phyloP scores from a whole-genome alignment of 2,329 filamentous ascomycete genomes.

The Trichoderma harzianum region DNA sequence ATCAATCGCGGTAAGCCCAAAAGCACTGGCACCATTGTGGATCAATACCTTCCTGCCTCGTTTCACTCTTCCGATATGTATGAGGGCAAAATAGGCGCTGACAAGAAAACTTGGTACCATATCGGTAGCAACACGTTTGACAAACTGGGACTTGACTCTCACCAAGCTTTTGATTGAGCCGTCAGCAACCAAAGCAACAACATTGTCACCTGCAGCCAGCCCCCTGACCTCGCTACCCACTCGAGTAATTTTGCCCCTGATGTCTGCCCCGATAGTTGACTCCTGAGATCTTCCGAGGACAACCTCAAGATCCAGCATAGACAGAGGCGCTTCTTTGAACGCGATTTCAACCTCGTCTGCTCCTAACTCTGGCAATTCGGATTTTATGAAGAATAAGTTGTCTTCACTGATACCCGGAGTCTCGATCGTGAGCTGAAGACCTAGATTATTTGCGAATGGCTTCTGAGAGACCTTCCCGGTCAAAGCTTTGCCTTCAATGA shows the following conservation, averaged over 20 bases:
- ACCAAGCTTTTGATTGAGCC: conserved; percentile 37
- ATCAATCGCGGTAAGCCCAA: conserved; percentile 44
- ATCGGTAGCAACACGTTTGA: conserved; percentile 28
- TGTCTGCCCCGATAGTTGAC: conserved; percentile 39
- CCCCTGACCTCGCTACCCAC: conserved; percentile 32
- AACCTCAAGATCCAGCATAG: conserved; percentile 36
- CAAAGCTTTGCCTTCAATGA: conserved; percentile 38
- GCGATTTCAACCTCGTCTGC: conserved; percentile 40
- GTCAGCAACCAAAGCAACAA: conserved; percentile 37
- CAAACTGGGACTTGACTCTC: conserved; percentile 36
- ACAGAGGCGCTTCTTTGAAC: conserved; percentile 36
- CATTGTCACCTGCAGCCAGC: conserved; percentile 38
- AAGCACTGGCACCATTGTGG: conserved; percentile 41
- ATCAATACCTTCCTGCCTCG: conserved; percentile 39
- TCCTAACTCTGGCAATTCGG: conserved; percentile 22
- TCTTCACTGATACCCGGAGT: conserved; percentile 28
- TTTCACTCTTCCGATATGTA: conserved; percentile 29
- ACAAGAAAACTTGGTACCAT: conserved; percentile 38
- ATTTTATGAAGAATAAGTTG: conserved; percentile 27
- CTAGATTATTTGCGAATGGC: conserved; percentile 21
- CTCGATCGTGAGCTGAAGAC: conserved; percentile 26
- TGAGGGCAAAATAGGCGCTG: conserved; percentile 43
- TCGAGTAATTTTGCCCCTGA: conserved; percentile 36
- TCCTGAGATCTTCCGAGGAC: conserved; percentile 32
- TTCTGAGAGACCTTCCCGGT: conserved; percentile 15